Conservation (phyloP, 352 stramenopile species). For the Globisporangium mamillatum region DNA sequence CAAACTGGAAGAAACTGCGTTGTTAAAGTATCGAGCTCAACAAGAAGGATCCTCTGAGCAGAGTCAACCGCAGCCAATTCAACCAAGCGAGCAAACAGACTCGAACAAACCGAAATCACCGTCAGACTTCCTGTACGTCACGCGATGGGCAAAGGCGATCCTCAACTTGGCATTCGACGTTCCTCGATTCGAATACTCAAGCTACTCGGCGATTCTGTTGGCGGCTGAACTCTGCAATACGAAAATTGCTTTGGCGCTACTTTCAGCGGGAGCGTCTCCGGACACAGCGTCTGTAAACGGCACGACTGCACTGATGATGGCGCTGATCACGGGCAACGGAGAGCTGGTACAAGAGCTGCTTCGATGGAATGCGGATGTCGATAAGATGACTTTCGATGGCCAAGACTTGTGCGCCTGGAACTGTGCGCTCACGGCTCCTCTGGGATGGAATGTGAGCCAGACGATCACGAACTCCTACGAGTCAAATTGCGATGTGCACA, state of each 20-base stretch:
- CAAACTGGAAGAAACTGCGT: neutral
- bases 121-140: conserved; percentile 18
- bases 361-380: conserved; percentile 31
- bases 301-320: conserved; percentile 58
- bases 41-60: neutral
- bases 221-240: conserved; percentile 42
- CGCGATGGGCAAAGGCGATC: conserved; percentile 40
- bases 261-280: conserved; percentile 38
- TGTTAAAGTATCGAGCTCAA: neutral
- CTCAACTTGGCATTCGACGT: conserved; percentile 42
- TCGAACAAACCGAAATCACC: neutral
- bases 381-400: conserved; percentile 54
- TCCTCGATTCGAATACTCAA: conserved; percentile 44
- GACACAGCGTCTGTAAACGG: conserved; percentile 30
- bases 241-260: conserved; percentile 29
- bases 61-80: neutral
- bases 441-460: conserved; percentile 13
- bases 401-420: conserved; percentile 56
- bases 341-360: conserved; percentile 32
- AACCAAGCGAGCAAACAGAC: neutral
- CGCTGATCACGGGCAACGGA: conserved; percentile 46
- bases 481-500: conserved; percentile 15
- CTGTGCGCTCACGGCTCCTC: conserved; percentile 40
- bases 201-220: conserved; percentile 51
- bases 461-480: conserved; percentile 20